These are phyloP conservation scores for Wallacemonas sp. DNA, from an alignment of 208 protist genomes.

Conservation along the genomic window DNA sequence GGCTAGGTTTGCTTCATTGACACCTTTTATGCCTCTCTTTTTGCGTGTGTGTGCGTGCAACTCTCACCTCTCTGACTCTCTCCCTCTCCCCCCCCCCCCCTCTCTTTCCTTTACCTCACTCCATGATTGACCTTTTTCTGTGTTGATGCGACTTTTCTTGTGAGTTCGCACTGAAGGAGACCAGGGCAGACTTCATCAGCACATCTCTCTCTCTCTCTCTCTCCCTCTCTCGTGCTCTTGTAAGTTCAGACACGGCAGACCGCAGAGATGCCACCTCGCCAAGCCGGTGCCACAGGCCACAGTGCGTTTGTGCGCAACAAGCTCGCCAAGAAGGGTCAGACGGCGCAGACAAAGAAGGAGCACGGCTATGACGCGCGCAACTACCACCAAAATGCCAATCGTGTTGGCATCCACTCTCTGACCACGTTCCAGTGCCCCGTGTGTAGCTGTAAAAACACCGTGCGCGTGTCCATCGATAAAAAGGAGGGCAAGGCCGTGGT, in stretches of 20 bases:
- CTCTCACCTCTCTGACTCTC: no score
- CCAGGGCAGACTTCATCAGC: no score
- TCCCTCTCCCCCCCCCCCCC: no score
- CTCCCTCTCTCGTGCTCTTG: not conserved
- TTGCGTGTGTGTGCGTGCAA: no score
- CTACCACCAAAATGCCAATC: conserved; percentile 67
- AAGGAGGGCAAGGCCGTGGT: conserved; percentile 60
- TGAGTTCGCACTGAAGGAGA: no score
- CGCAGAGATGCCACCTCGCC: not conserved
- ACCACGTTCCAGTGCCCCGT: conserved; percentile 83
- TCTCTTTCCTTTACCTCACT: no score
- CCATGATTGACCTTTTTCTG: no score
- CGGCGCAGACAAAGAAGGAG: conserved; percentile 23
- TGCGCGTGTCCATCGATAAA: conserved; percentile 56
- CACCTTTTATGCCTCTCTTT: no score
- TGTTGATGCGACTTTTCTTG: no score
- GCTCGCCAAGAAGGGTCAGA: conserved; percentile 27
- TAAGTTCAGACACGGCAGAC: no score
- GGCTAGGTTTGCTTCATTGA: no score
- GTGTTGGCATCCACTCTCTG: conserved; percentile 55
- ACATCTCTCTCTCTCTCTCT: conserved; percentile 18
- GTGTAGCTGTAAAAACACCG: conserved; percentile 68
- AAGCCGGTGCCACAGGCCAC: conserved; percentile 1
- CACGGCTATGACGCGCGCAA: conserved; percentile 45
- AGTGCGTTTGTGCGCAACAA: conserved; percentile 36